These are phyloP conservation scores for Neoascochyta sp. DNA, from an alignment of 2,329 filamentous ascomycete species.

Conservation along the genomic window DNA sequence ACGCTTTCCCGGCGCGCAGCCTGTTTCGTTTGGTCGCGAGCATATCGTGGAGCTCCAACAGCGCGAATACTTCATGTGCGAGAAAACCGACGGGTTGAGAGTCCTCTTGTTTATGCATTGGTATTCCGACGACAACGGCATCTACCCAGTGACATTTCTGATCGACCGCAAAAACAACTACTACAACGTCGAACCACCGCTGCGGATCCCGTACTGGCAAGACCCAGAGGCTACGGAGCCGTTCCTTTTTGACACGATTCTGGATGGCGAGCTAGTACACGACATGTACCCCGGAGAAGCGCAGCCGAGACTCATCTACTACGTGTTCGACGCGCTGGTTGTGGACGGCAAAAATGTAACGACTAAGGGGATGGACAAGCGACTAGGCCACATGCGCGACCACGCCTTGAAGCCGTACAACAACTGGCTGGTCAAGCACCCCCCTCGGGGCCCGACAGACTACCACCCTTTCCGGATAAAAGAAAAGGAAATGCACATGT, in stretches of 20 bases:
- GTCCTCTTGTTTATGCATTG: conserved; percentile 91
- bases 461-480: conserved; percentile 72
- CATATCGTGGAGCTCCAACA: conserved; percentile 79
- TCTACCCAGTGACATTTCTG: conserved; percentile 66
- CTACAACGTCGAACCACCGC: conserved; percentile 69
- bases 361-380: conserved; percentile 78
- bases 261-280: conserved; percentile 91
- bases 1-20: conserved; percentile 87
- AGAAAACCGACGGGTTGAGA: conserved; percentile 95
- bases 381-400: conserved; percentile 80
- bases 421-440: conserved; percentile 48
- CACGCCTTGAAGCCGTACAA: conserved; percentile 70
- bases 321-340: conserved; percentile 90
- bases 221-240: conserved; percentile 52
- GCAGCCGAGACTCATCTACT: conserved; percentile 66
- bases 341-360: conserved; percentile 74
- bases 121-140: conserved; percentile 40
- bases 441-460: conserved; percentile 51
- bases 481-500: conserved; percentile 85
- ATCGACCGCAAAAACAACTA: conserved; percentile 99
- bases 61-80: conserved; percentile 93
- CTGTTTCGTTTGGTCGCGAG: conserved; percentile 80
- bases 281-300: conserved; percentile 66
- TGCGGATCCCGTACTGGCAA: conserved; percentile 75
- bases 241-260: conserved; percentile 76